These are phyloP conservation scores for Nicotiana undulata DNA, from an alignment of 257 asterid species.

Conservation along the genomic window DNA sequence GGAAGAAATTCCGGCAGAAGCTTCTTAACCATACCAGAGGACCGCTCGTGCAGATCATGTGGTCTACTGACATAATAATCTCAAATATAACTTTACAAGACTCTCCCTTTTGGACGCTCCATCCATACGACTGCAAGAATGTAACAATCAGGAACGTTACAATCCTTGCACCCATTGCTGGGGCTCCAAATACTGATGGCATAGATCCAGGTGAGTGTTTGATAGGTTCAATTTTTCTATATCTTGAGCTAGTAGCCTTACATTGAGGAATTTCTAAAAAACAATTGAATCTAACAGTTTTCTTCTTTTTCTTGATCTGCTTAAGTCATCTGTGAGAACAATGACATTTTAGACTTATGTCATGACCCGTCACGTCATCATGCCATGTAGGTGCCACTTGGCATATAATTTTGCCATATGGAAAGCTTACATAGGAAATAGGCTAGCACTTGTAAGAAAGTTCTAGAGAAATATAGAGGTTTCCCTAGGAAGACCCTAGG, in stretches of 20 bases:
- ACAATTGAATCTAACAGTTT: neutral
- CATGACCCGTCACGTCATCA: too few relatives aligned
- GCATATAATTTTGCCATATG: too few relatives aligned
- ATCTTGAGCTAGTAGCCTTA: neutral
- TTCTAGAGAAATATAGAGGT: too few relatives aligned
- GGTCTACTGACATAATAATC: constrained; percentile 39
- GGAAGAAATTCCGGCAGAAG: constrained; percentile 42
- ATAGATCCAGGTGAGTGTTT: constrained; percentile 36
- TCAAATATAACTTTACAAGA: constrained; percentile 34
- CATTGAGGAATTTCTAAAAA: neutral
- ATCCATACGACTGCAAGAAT: constrained; percentile 46
- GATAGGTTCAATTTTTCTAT: neutral
- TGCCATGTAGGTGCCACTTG: too few relatives aligned
- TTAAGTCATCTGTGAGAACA: neutral
- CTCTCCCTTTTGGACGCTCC: constrained; percentile 52
- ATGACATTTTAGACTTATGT: neutral
- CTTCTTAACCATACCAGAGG: constrained; percentile 45
- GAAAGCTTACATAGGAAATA: too few relatives aligned
- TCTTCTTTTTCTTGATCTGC: neutral
- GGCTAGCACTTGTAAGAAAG: too few relatives aligned
- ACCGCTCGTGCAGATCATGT: constrained; percentile 47
- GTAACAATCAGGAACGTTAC: constrained; percentile 32
- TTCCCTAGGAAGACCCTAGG: too few relatives aligned
- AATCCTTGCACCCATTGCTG: constrained; percentile 35
- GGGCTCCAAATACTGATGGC: constrained; percentile 51